These are phyloP conservation scores for Ephemerocybe angulata DNA, from an alignment of 768 basidiomycete genomes.

Conservation along the genomic window DNA sequence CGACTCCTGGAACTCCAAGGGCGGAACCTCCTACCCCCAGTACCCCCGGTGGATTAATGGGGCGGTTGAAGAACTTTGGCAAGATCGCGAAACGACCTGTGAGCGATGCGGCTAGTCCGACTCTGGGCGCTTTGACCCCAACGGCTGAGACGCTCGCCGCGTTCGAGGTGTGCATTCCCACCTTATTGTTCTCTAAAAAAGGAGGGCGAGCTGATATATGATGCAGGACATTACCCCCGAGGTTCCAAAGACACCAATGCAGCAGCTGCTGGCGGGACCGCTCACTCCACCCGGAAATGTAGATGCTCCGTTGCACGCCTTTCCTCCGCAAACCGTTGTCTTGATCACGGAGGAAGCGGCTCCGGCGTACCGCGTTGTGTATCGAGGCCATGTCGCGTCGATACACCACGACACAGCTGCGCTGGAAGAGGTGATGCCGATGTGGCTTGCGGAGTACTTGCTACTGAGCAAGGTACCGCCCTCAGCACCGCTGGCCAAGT, in stretches of 20 bases:
- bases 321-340: constrained; percentile 60
- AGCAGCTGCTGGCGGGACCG: constrained; percentile 50
- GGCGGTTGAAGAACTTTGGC: constrained; percentile 72
- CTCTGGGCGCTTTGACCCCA: constrained; percentile 21
- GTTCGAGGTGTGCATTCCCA: constrained; percentile 13
- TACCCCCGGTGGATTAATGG: constrained; percentile 69
- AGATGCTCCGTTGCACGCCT: constrained; percentile 67
- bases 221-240: constrained; percentile 15
- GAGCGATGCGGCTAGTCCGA: constrained; percentile 30
- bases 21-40: constrained; percentile 4
- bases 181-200: neutral
- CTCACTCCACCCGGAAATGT: constrained; percentile 62
- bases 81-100: constrained; percentile 45
- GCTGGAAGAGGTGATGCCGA: constrained; percentile 76
- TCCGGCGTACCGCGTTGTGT: constrained; percentile 72
- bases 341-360: constrained; percentile 80
- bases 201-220: neutral
- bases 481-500: constrained; percentile 56
- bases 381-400: constrained; percentile 66
- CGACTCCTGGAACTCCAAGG: constrained; percentile 1
- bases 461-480: constrained; percentile 59
- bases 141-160: constrained; percentile 21
- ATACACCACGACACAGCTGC: constrained; percentile 35
- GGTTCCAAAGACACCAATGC: constrained; percentile 46
- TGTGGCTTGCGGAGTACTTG: constrained; percentile 88